A percentile compares a stretch with the other conserved stretches of the same genome.
Conservation (phyloP, 1,284 basidiomycete genomes). For the Apiotrichum gamsii region DNA sequence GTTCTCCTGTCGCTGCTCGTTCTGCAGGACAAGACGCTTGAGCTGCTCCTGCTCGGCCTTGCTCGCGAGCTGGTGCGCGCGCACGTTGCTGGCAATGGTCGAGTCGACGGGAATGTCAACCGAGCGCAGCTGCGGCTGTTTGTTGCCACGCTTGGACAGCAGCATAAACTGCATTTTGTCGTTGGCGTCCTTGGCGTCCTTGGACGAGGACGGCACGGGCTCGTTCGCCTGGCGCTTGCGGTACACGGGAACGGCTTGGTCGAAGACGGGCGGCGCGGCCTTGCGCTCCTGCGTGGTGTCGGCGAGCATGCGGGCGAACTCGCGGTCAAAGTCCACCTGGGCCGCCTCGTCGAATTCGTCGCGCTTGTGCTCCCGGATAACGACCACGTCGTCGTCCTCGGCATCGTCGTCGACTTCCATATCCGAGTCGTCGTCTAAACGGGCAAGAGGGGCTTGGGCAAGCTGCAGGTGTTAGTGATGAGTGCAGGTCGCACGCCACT, state of each 20-base stretch:
- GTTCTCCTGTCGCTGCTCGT: conserved; percentile 46
- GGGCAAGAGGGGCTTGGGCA: neutral
- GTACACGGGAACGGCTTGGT: conserved; percentile 64
- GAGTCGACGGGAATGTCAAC: conserved; percentile 81
- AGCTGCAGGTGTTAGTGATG: neutral
- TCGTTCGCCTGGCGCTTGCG: conserved; percentile 56
- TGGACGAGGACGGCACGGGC: conserved; percentile 33
- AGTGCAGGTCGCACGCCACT: neutral
- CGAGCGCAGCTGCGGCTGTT: conserved; percentile 62
- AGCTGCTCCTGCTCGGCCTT: conserved; percentile 91
- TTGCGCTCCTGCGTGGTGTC: conserved; percentile 77
- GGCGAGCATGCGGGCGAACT: conserved; percentile 89
- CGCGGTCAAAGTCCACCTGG: conserved; percentile 88
- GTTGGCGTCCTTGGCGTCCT: conserved; percentile 10
- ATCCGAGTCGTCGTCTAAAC: conserved; percentile 7
- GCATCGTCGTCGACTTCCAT: conserved; percentile 54
- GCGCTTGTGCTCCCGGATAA: conserved; percentile 51
- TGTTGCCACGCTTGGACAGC: conserved; percentile 88
- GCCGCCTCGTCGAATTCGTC: conserved; percentile 62
- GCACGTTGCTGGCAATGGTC: conserved; percentile 78
- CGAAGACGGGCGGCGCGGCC: conserved; percentile 74
- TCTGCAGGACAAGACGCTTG: conserved; percentile 67
- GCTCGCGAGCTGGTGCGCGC: conserved; percentile 80
- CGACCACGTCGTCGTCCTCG: conserved; percentile 56
- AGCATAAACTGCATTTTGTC: conserved; percentile 83